A percentile compares a stretch with the other conserved stretches of the same genome.
Evolutionary conservation across 2,329 filamentous ascomycete genomes (phyloP).

Genomic region (Lachnellula willkommii): DNA sequence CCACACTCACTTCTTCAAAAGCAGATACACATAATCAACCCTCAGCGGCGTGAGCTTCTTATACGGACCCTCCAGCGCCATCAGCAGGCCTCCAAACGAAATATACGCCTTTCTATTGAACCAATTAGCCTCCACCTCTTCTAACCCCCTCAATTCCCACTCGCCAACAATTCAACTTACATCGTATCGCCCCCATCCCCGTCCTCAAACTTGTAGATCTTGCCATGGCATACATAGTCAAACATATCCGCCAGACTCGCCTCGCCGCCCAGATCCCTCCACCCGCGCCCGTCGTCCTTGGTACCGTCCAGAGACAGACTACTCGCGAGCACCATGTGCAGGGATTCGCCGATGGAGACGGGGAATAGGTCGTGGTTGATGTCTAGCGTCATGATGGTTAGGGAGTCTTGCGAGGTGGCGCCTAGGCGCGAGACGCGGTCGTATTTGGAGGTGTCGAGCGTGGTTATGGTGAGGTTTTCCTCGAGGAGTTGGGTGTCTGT

Average conservation of each 20-base stretch:
- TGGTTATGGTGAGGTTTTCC: slow-evolving; percentile 79
- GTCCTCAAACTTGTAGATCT: slow-evolving; percentile 85
- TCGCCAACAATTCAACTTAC: slow-evolving; percentile 49
- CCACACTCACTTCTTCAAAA: slow-evolving; percentile 73
- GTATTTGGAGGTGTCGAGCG: slow-evolving; percentile 81
- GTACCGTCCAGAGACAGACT: slow-evolving; percentile 81
- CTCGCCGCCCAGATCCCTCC: slow-evolving; percentile 68
- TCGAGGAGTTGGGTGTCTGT: slow-evolving; percentile 91
- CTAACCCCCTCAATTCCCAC: not conserved
- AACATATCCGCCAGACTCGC: slow-evolving; percentile 69
- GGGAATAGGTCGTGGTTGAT: slow-evolving; percentile 93
- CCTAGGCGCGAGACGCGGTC: slow-evolving; percentile 86
- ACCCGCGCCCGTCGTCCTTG: slow-evolving; percentile 71
- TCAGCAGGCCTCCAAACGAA: slow-evolving; percentile 86
- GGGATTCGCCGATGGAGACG: slow-evolving; percentile 63
- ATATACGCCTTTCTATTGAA: slow-evolving; percentile 76
- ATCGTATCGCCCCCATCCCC: slow-evolving; percentile 73
- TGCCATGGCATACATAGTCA: slow-evolving; percentile 84
- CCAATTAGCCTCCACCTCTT: slow-evolving; percentile 3
- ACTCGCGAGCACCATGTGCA: slow-evolving; percentile 78
- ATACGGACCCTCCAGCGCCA: slow-evolving; percentile 88
- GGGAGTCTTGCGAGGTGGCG: slow-evolving; percentile 68
- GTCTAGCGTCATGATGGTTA: slow-evolving; percentile 77
- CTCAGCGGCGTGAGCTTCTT: slow-evolving; percentile 89
- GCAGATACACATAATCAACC: slow-evolving; percentile 89